Base-by-base conservation (phyloP, 495 filamentous ascomycete genomes). In the Xylaria longipes region DNA sequence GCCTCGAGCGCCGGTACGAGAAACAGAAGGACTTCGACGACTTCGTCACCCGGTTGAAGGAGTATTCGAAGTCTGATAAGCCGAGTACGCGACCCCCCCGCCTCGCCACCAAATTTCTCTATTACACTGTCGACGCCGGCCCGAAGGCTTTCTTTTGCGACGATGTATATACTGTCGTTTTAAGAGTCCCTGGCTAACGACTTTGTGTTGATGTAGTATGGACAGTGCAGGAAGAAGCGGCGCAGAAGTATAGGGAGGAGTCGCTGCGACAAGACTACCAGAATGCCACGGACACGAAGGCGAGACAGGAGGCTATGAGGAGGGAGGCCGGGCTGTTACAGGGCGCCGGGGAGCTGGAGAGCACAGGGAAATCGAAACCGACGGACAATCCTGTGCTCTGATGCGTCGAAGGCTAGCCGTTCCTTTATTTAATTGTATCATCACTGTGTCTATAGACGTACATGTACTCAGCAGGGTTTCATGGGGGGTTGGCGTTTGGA, bases 31-130 rank as follows among this genome's bases (percentile, higher is more conserved):
- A 97, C 29, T 95, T 97, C 78, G 91, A 97, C 75, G 88, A 95
- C 68, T 98, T 97, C 76, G 90, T 98, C 41, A 85, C 71, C 33
- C 90, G 89, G 74, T 81, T 99, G 78, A 97, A 95, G 86, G 87
- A 95, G 74, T 93, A 95, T 84, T 93, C 93, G 11, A 97, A 95
- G 80, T 94, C 92, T 1, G 89, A 94, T 77, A 97, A 97, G 82
- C 92, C 93, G 48, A 97, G 80, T 84, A 77, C 31, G 83, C 75
- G 1, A n/a, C 50, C 35, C 43, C 25, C 22, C 45, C 45, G 0
- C 65, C 17, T 5, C 9, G 33, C 46, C 56, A 37, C 33, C 12
- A 11, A 15, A 62, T 72, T 15, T 3, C 20, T 17, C 3, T 8
- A 27, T 43, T 8, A 2, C 62, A 33, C 8, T 20, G 2, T 2